Evolutionary conservation across 345 rosid species (phyloP).

Genomic region (Corymbia maculata): DNA sequence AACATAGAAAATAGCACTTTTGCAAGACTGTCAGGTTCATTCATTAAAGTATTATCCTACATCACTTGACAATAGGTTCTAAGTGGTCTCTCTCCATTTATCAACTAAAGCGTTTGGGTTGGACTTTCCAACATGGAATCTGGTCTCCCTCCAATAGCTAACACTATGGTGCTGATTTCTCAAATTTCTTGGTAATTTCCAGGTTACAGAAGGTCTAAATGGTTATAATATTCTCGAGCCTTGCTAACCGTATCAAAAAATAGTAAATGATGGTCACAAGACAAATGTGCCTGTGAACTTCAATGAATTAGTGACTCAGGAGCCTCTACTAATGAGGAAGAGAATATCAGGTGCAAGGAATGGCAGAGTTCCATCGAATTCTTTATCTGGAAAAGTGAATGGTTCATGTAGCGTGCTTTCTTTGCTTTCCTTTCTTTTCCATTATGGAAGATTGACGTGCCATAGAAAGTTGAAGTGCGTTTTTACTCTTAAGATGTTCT

Average conservation of each 20-base stretch:
- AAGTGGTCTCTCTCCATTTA: too few species aligned
- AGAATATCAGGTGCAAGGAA: neutral
- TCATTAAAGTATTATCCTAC: too few species aligned
- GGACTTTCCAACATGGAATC: too few species aligned
- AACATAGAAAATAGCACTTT: neutral
- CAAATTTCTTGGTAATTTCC: neutral
- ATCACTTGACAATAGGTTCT: too few species aligned
- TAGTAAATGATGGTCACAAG: neutral
- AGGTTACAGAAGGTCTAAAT: slow-evolving; percentile 3
- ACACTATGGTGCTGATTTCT: neutral
- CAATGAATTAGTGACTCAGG: neutral
- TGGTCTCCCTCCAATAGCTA: neutral
- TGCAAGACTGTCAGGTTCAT: neutral
- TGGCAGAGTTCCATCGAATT: too few species aligned
- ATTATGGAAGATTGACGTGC: neutral
- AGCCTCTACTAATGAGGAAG: neutral
- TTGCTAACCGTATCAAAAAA: slow-evolving; percentile 5
- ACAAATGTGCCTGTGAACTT: neutral
- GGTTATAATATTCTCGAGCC: slow-evolving; percentile 33
- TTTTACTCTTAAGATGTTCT: neutral
- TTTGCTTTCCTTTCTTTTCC: neutral
- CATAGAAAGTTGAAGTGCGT: neutral
- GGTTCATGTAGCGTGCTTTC: neutral
- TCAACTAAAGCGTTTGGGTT: too few species aligned
- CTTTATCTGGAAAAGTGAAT: neutral